phyloP scores from a whole-genome alignment of 1,284 basidiomycete species.

The Naganishia sp. region DNA sequence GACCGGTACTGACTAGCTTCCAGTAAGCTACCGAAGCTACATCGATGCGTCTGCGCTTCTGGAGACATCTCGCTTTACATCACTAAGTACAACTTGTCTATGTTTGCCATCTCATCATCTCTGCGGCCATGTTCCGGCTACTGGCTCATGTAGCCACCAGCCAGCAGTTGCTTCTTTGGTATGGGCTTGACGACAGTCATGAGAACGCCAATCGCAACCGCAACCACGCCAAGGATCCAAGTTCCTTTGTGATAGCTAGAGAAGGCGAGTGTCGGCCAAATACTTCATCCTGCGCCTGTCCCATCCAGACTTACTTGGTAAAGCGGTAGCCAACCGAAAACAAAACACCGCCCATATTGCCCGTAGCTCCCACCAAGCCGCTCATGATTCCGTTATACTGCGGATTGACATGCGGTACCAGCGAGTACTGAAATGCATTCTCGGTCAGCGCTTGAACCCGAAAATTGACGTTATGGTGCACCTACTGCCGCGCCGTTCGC shows the following conservation, averaged over 20 bases:
- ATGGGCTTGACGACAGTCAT: slow-evolving; percentile 29
- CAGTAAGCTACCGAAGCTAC: too few relatives aligned
- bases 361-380: slow-evolving; percentile 20
- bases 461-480: not conserved
- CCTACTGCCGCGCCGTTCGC: slow-evolving; percentile 25
- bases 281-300: not conserved
- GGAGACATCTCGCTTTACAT: too few relatives aligned
- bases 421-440: slow-evolving; percentile 10
- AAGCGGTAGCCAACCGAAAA: slow-evolving; percentile 28
- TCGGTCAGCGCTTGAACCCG: not conserved
- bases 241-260: slow-evolving; percentile 28
- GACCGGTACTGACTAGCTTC: too few relatives aligned
- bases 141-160: slow-evolving; percentile 27
- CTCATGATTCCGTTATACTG: slow-evolving; percentile 32
- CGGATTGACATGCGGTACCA: slow-evolving; percentile 31
- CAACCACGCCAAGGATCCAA: slow-evolving; percentile 27
- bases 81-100: too few relatives aligned
- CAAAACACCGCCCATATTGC: slow-evolving; percentile 29
- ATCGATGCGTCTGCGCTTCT: too few relatives aligned
- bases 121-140: not conserved
- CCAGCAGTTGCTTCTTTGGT: slow-evolving; percentile 20
- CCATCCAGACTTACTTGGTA: slow-evolving; percentile 8
- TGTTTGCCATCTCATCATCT: not conserved
- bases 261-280: not conserved
- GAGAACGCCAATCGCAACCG: slow-evolving; percentile 24